Evolutionary conservation across 306 rosid genomes (phyloP), one percentile per base, ranked within the genome.

Genomic region (Casuarina cunninghamiana): DNA sequence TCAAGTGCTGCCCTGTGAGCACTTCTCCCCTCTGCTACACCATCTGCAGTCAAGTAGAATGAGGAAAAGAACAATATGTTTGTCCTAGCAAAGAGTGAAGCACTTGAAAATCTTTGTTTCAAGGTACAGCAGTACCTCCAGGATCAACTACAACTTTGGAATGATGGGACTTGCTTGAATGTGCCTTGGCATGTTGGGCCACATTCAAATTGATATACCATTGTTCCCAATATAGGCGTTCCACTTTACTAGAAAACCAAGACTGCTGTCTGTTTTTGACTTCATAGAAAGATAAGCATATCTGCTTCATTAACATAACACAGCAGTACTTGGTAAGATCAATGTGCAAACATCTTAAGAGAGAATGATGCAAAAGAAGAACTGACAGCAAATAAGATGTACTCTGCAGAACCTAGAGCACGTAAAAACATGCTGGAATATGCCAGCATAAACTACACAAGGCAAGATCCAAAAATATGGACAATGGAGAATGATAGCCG

Each of bases 121-220:
- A 51, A 79, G 3, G 1, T 57, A 60, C 35, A 73, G 55, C n/a
- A 35, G 71, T 74, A 93, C 97, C 97, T 87, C 91, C 96, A 1
- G 97, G 90, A 76, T 91, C 94, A 83, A 87, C 81, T 53, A 86
- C 82, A 73, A 86, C 83, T 90, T 93, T 96, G 73, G 96, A 78
- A 67, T 83, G 92, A 82, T 90, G 89, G 81, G 88, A 90, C 85
- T 91, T 96, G 83, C 85, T 75, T 77, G 96, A 87, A 83, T 84
- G 87, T 49, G 86, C 69, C 86, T 93, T 93, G 5, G 75, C 72
- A 55, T 82, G 90, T 79, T 88, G 98, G 67, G 87, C 83, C 77
- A 96, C 98, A 81, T 96, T 93, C 80, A 96, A 75, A 87, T 90
- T 91, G 77, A 96, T 87, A 85, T 90, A 88, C 99, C 99, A 96